Evolutionary conservation across 306 rosid species (phyloP), one percentile per base, ranked within the genome.

Genomic region (Acacia confusa): DNA sequence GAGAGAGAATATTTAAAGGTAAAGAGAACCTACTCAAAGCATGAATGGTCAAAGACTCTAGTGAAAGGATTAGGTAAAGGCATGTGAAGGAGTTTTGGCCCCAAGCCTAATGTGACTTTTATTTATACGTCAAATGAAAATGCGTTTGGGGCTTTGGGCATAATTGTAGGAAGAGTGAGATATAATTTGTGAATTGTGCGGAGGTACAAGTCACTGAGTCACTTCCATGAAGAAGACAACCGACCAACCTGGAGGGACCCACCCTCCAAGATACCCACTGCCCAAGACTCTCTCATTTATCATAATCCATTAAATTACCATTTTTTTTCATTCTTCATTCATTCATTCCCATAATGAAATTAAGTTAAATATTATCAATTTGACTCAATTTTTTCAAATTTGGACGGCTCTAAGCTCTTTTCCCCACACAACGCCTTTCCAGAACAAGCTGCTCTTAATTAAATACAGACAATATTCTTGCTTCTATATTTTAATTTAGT

Each of bases 151-250:
- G 38, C 38, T 36, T 36, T 36, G 52, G 52, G 52, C 52, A 45
- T 45, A 3, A 45, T 9, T 45, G 52, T 45, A 45, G 52, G 15
- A 6, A 2, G 52, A 45, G 55, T 4, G 55, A 45, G 52, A 45
- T 16, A 47, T 48, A 16, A 17, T 48, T 16, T 48, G 55, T 48
- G 55, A 14, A 14, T 44, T 47, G 53, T 47, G 55, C 16, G 20
- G 55, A 13, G 55, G 58, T 16, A 52, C 30, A 25, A 58, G 32
- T 24, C 65, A 22, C 9, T 10, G 86, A 87, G 80, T 88, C 87
- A 82, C 79, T 78, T 81, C 86, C 82, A 84, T 74, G 84, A 79
- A 85, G 85, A 85, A 77, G 89, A 89, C 92, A 90, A 81, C 88
- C 88, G 84, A 88, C 93, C 90, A 83, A 85, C 82, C 58, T 77